Evolutionary conservation across 164 flowering plant genomes (phyloP), one percentile per base, ranked within the genome.

Genomic region (Taxillus chinensis): DNA sequence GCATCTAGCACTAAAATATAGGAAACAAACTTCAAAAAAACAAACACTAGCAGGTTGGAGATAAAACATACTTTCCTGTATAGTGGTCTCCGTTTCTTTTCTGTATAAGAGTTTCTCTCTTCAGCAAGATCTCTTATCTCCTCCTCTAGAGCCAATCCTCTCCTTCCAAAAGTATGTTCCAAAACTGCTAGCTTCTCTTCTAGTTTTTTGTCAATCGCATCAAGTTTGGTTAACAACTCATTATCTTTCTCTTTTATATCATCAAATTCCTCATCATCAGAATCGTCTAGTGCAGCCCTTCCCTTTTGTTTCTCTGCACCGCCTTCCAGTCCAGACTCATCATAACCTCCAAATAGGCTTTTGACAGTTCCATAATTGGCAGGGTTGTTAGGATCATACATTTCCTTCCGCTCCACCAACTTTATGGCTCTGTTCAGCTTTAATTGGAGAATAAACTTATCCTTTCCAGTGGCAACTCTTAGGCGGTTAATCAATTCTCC

Each of bases 81-180:
- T 49, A 86, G 83, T 41, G 97, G 98, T 58, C 67, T 79, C 74
- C 89, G 81, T 71, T 77, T 87, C 80, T 82, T 78, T 75, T 90
- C 97, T 17, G 85, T 82, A 73, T 89, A 78, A 43, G 80, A 65
- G 69, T 89, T 87, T 67, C 97, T 86, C 72, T 93, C 97, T 71
- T 93, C 96, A 6, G 97, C 97, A 45, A 93, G 92, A 64, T 85
- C 84, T 71, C 81, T 84, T 13, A 90, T 90, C 74, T 93, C 97
- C 65, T 90, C 95, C 78, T 90, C 97, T 46, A 93, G 71, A 68
- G 71, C 67, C 71, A 75, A 89, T 1, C 97, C 97, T 69, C 82
- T 89, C 81, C 76, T 90, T 58, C 99, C 99, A 73, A 90, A 93
- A 13, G 97, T 93, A 64, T 81, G 78, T 57, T 86, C 97, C 77